Evolutionary conservation across 1,284 basidiomycete species (phyloP), one percentile per base, ranked within the genome.

Genomic region (Tylopilus orsonianus): DNA sequence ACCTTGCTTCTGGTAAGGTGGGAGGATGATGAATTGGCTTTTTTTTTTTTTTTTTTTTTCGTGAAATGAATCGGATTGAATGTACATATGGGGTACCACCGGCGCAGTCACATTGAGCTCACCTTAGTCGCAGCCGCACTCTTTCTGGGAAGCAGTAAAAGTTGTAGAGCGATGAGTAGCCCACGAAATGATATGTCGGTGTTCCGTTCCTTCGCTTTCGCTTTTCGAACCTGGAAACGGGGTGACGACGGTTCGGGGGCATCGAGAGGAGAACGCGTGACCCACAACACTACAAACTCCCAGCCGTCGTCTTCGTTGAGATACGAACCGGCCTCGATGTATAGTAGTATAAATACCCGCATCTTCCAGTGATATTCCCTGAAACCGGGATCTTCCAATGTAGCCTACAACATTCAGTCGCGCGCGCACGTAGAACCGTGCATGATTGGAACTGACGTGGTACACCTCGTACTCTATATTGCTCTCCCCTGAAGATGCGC

Each of bases 311-410:
- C 88, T 59, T 94, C 92, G 55, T 89, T 83, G 53, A 99, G 91
- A 69, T 94, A 98, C 23, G 89, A 93, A 6, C 93, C 94, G 7
- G 84, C 97, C 66, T 99, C 96, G 63, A 99, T 96, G 71, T 93
- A 98, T 8, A 99, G 74, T 35, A 97, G 70, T 49, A 97, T 91
- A 65, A 97, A 97, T 46, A 97, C 67, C 70, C 98, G 96, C 88
- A 97, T 97, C 46, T 84, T 77, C n/a, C 88, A 79, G 63, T 97
- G 96, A 59, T 92, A 95, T 67, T 96, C 93, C 59, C 78, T 79
- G 72, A 97, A 99, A 4, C 93, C 94, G 5, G 90, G 83, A 1
- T 93, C 93, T 51, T 83, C 72, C 83, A 92, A 96, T 6, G 84
- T 94, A 20, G 83, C 67, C 90, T 93, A 61, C 29, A 42, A 56